Percentiles rank a stretch among this genome's conserved stretches.
Conservation (phyloP, 345 rosid genomes). For the Sisymbrium irio region DNA sequence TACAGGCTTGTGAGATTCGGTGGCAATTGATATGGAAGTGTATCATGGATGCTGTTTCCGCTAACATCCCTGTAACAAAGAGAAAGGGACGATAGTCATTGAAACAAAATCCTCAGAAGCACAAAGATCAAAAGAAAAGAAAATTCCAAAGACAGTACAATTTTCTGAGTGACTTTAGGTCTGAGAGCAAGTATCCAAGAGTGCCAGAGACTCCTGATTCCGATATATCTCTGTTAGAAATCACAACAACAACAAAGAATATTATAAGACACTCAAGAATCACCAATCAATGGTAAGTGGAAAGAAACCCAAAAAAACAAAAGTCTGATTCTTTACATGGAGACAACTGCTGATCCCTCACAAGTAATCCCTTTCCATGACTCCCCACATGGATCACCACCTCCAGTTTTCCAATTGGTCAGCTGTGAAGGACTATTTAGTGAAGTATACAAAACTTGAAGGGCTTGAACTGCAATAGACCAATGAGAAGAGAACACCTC, state of each 20-base stretch:
- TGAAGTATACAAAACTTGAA: slow-evolving; percentile 78
- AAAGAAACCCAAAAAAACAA: neutral
- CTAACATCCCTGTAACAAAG: slow-evolving; percentile 70
- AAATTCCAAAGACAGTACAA: slow-evolving; percentile 45
- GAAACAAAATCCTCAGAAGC: slow-evolving; percentile 7
- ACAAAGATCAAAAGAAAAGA: slow-evolving; percentile 18
- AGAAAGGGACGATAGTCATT: neutral
- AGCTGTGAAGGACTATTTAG: slow-evolving; percentile 79
- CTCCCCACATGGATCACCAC: slow-evolving; percentile 95
- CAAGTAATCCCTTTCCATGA: slow-evolving; percentile 95
- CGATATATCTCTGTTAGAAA: slow-evolving; percentile 70
- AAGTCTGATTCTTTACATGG: slow-evolving; percentile 50
- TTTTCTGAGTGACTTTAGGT: slow-evolving; percentile 64
- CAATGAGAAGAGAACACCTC: slow-evolving; percentile 17
- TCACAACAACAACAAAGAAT: slow-evolving; percentile 18
- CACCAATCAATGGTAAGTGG: neutral
- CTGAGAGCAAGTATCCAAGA: slow-evolving; percentile 85
- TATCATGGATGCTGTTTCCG: slow-evolving; percentile 74
- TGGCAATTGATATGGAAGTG: slow-evolving; percentile 91
- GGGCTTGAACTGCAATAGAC: slow-evolving; percentile 68
- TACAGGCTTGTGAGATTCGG: slow-evolving; percentile 97
- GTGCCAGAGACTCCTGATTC: slow-evolving; percentile 78
- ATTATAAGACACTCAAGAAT: neutral
- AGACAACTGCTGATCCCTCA: slow-evolving; percentile 81
- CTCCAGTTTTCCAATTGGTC: slow-evolving; percentile 75